Conservation (phyloP, 768 basidiomycete genomes). For the Suillus weaverae region DNA sequence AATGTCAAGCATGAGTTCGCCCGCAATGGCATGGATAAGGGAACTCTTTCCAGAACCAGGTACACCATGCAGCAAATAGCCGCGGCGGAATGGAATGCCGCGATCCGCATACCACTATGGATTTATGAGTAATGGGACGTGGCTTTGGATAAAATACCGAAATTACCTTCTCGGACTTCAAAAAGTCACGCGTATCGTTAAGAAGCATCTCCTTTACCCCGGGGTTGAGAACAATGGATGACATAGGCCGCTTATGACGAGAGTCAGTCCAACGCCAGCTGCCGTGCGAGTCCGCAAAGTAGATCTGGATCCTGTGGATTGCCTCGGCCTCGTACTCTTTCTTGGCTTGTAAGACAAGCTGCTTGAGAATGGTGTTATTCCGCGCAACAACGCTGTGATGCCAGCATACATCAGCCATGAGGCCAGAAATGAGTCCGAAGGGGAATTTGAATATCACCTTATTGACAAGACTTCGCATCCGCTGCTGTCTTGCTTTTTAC, state of each 20-base stretch:
- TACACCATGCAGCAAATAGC: conserved; percentile 81
- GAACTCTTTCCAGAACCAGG: conserved; percentile 88
- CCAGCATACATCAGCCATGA: conserved; percentile 15
- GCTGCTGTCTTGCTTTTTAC: conserved; percentile 66
- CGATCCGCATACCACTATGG: conserved; percentile 88
- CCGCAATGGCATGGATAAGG: conserved; percentile 84
- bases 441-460: conserved; percentile 45
- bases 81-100: conserved; percentile 88
- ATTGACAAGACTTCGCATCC: conserved; percentile 76
- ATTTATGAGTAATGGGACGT: conserved; percentile 8
- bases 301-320: conserved; percentile 84
- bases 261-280: conserved; percentile 89
- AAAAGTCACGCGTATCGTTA: conserved; percentile 78
- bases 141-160: conserved; percentile 4
- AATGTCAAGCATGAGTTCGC: conserved; percentile 87
- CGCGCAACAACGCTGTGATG: conserved; percentile 72
- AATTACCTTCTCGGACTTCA: conserved; percentile 76
- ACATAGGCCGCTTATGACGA: conserved; percentile 85
- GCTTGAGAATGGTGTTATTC: conserved; percentile 80
- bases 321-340: conserved; percentile 86
- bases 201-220: conserved; percentile 91
- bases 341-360: conserved; percentile 89
- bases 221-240: conserved; percentile 81
- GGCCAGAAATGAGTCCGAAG: conserved; percentile 3
- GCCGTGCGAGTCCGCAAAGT: conserved; percentile 86